phyloP scores from a whole-genome alignment of 1,139 yeast genomes.

The Yamadazyma membranifaciens region DNA sequence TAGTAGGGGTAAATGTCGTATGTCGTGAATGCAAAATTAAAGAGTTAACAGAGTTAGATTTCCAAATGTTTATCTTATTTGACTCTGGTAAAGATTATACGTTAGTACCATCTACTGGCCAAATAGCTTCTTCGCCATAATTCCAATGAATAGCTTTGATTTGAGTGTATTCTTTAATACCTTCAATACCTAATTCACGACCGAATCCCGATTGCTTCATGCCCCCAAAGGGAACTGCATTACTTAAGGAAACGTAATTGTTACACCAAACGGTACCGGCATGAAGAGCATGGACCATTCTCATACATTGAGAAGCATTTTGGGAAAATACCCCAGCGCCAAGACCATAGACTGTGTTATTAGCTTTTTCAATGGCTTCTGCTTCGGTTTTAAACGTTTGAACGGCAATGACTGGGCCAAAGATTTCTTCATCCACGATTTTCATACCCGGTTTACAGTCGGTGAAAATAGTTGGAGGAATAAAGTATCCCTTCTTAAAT shows the following conservation, averaged over 20 bases:
- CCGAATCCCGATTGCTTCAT: conserved; percentile 82
- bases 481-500: conserved; percentile 44
- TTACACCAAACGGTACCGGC: conserved; percentile 59
- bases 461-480: conserved; percentile 55
- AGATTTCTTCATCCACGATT: conserved; percentile 57
- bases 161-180: conserved; percentile 71
- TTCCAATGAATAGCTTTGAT: conserved; percentile 77
- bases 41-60: too few relatives aligned
- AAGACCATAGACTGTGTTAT: conserved; percentile 53
- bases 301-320: conserved; percentile 45
- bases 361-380: conserved; percentile 50
- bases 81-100: too few relatives aligned
- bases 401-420: conserved; percentile 58
- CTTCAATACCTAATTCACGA: conserved; percentile 83
- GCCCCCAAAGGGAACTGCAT: conserved; percentile 76
- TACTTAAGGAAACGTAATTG: conserved; percentile 74
- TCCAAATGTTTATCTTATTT: too few relatives aligned
- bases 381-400: conserved; percentile 53
- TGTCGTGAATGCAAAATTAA: too few relatives aligned
- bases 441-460: conserved; percentile 52
- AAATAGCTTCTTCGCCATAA: conserved; percentile 30
- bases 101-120: too few relatives aligned
- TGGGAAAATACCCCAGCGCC: conserved; percentile 79
- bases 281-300: conserved; percentile 41
- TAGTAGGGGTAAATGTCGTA: too few relatives aligned